Conservation (phyloP, 176 grass and related monocot species). For the Typha latifolia region DNA sequence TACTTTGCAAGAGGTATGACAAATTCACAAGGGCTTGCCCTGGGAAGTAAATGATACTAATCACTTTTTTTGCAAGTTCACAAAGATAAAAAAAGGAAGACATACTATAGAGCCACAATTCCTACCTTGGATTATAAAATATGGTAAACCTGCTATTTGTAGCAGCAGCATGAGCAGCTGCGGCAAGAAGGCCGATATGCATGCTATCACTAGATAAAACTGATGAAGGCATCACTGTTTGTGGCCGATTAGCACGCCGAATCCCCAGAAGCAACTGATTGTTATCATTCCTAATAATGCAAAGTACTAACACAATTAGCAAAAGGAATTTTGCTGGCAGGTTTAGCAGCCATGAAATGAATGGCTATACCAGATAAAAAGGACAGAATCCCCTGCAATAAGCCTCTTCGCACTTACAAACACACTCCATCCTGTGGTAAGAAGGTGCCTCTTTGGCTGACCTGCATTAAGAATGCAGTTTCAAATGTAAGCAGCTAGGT, state of each 20-base stretch:
- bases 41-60: slow-evolving; percentile 24
- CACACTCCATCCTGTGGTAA: slow-evolving; percentile 96
- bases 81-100: not conserved
- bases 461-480: slow-evolving; percentile 42
- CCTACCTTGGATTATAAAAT: slow-evolving; percentile 96
- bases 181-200: slow-evolving; percentile 96
- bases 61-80: slow-evolving; percentile 4
- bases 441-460: slow-evolving; percentile 95
- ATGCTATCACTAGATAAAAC: slow-evolving; percentile 99
- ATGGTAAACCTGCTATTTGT: slow-evolving; percentile 98
- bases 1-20: slow-evolving; percentile 90
- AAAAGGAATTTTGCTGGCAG: not conserved
- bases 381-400: slow-evolving; percentile 83
- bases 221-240: slow-evolving; percentile 96
- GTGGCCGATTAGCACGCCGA: slow-evolving; percentile 74
- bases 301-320: slow-evolving; percentile 7
- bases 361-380: slow-evolving; percentile 81
- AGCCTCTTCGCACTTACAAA: slow-evolving; percentile 99
- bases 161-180: slow-evolving; percentile 88
- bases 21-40: slow-evolving; percentile 95
- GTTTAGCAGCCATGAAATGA: slow-evolving; percentile 1
- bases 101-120: not conserved
- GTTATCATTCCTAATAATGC: slow-evolving; percentile 65
- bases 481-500: slow-evolving; percentile 6
- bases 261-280: slow-evolving; percentile 95